Conservation (phyloP, 192 early-diverging fungal species). For the Backusella tarrabulga region DNA sequence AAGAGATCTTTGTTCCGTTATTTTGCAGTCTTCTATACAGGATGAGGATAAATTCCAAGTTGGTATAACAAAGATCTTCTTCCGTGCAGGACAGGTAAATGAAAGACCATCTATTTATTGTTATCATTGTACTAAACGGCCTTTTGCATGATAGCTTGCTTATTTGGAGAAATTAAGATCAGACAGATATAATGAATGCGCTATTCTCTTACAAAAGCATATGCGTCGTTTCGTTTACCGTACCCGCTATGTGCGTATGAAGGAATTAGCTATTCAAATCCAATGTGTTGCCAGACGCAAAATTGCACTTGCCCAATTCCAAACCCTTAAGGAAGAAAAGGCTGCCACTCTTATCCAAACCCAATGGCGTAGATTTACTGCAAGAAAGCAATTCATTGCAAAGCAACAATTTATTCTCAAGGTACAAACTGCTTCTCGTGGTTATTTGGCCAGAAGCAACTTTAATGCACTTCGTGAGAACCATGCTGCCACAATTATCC, state of each 20-base stretch:
- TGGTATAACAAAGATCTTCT: conserved; percentile 96
- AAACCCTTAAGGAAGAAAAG: conserved; percentile 54
- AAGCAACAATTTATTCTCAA: conserved; percentile 52
- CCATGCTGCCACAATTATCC: conserved; percentile 75
- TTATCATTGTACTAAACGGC: background rate
- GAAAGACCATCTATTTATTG: too few species aligned
- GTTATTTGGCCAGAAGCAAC: conserved; percentile 57
- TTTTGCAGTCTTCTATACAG: conserved; percentile 65
- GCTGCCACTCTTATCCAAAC: conserved; percentile 81
- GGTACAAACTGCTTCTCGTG: conserved; percentile 68
- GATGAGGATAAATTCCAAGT: conserved; percentile 91
- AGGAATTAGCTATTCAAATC: conserved; percentile 59
- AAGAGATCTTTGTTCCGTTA: conserved; percentile 57
- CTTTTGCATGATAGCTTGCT: conserved; percentile 45
- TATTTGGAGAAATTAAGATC: conserved; percentile 87
- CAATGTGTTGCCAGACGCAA: conserved; percentile 68
- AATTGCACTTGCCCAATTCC: conserved; percentile 53
- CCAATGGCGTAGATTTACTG: conserved; percentile 62
- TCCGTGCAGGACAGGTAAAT: conserved; percentile 88
- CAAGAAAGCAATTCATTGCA: conserved; percentile 45
- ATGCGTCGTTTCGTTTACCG: conserved; percentile 69
- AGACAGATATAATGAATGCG: conserved; percentile 78
- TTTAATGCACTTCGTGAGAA: conserved; percentile 60
- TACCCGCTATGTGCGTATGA: conserved; percentile 54
- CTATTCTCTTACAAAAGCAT: conserved; percentile 88